Evolutionary conservation across 2,329 filamentous ascomycete species (phyloP), one percentile per base, ranked within the genome.

Genomic region (Achaetomium macrosporum): DNA sequence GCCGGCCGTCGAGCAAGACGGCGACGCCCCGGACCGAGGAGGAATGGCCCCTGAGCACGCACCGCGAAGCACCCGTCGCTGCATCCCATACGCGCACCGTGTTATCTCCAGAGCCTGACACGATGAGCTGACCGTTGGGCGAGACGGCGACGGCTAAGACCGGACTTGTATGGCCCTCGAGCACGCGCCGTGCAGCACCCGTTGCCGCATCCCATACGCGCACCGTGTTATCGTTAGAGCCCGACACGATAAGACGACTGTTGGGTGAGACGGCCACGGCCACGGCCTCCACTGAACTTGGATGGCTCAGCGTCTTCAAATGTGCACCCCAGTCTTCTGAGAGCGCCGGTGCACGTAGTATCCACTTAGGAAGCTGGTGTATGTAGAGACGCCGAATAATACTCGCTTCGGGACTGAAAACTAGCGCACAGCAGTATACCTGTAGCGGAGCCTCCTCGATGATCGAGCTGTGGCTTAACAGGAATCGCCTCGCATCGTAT

Each of bases 361-460:
- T 44, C 47, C 41, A 50, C 47, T 30, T 17, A 5, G 47, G 41
- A n/a, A 43, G 47, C 12, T 44, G 31, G 7, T 20, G 19, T n/a
- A 50, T 43, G 41, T 50, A 50, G 11, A 50, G 40, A 40, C 20
- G 47, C 40, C 41, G 47, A 50, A 44, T 50, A 50, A 50, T 50
- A n/a, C 47, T 50, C 47, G 47, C 47, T 50, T 50, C n/a, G 41
- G 47, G 40, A 44, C 47, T 50, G 29, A 50, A 50, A 15, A 50
- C 47, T 9, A 50, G 31, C 37, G 47, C 47, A 44, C 40, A 50
- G 19, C 41, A 50, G 41, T 44, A 50, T 44, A 20, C 30, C 41
- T 50, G 41, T 29, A 43, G 47, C 25, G 47, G 47, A 50, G 47
- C 47, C 47, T 39, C 47, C 40, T 50, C 31, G 33, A 50, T 50